A percentile compares a stretch with the other conserved stretches of the same genome.
Conservation (phyloP, 2,329 filamentous ascomycete genomes). For the Fusarium domesticum region DNA sequence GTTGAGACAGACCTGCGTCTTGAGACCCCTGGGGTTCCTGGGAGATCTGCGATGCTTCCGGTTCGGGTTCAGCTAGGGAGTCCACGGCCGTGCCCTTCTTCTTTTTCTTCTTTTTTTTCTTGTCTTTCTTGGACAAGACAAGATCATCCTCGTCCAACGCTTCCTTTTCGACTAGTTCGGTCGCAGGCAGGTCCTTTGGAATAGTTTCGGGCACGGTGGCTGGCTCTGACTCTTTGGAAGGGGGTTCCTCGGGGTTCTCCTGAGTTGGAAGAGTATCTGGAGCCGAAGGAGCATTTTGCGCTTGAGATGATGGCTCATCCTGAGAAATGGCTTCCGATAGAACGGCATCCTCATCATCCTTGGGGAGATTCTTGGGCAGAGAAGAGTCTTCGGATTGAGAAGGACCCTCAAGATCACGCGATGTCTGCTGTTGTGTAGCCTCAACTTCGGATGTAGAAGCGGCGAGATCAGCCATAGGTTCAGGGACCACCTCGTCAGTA, state of each 20-base stretch:
- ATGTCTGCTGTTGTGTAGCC: too few species aligned
- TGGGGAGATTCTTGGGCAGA: too few species aligned
- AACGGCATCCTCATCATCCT: not conserved
- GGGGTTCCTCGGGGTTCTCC: not conserved
- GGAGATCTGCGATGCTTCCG: not conserved
- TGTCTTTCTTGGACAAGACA: slow-evolving; percentile 29
- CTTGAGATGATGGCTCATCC: not conserved
- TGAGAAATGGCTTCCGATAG: not conserved
- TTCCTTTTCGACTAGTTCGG: slow-evolving; percentile 2
- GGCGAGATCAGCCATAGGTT: not conserved
- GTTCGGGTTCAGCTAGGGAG: slow-evolving; percentile 5
- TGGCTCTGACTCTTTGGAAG: not conserved
- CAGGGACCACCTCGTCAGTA: not conserved
- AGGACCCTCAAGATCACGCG: not conserved
- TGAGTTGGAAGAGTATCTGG: not conserved
- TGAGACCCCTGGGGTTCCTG: slow-evolving; percentile 12
- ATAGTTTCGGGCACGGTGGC: not conserved
- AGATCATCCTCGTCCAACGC: slow-evolving; percentile 5
- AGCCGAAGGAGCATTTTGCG: not conserved
- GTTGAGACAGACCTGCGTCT: not conserved
- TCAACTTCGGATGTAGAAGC: not conserved
- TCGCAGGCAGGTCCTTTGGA: not conserved
- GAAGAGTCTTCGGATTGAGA: not conserved
- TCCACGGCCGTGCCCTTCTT: slow-evolving; percentile 6
- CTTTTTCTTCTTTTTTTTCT: slow-evolving; percentile 25